A percentile compares a stretch with the other conserved stretches of the same genome.
Evolutionary conservation across 2,329 filamentous ascomycete genomes (phyloP).

Genomic region (Teratosphaeria pseudoeucalypti): DNA sequence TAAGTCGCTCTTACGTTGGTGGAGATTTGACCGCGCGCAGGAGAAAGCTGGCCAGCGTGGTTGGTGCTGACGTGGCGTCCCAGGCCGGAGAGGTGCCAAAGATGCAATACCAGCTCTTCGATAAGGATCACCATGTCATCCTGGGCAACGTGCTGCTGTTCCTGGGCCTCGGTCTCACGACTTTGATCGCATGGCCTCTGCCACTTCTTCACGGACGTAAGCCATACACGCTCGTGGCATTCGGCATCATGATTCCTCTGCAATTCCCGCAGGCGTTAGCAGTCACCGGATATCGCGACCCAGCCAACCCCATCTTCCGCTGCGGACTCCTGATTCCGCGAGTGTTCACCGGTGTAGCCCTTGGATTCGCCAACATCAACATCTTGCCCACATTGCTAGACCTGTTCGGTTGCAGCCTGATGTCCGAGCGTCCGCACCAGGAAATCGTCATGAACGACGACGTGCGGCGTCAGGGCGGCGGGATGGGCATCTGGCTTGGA

Average conservation of each 20-base stretch:
- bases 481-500: constrained; percentile 70
- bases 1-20: constrained; percentile 15
- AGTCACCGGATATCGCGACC: constrained; percentile 47
- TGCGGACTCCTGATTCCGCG: constrained; percentile 53
- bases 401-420: constrained; percentile 65
- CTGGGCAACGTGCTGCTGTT: constrained; percentile 67
- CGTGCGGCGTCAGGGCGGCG: constrained; percentile 63
- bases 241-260: constrained; percentile 60
- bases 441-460: constrained; percentile 59
- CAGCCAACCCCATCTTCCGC: constrained; percentile 46
- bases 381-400: constrained; percentile 62
- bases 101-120: constrained; percentile 66
- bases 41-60: not conserved
- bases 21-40: too few relatives aligned
- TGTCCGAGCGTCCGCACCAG: constrained; percentile 62
- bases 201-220: constrained; percentile 67
- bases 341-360: constrained; percentile 54
- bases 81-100: constrained; percentile 63
- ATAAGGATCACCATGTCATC: constrained; percentile 56
- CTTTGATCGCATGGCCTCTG: constrained; percentile 62
- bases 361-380: constrained; percentile 71
- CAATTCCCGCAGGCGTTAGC: constrained; percentile 66
- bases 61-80: not conserved
- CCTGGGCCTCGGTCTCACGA: constrained; percentile 58
- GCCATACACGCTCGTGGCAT: constrained; percentile 60